These are phyloP conservation scores for Eleusine coracana DNA, from an alignment of 176 grass and related monocot genomes.

Conservation along the genomic window DNA sequence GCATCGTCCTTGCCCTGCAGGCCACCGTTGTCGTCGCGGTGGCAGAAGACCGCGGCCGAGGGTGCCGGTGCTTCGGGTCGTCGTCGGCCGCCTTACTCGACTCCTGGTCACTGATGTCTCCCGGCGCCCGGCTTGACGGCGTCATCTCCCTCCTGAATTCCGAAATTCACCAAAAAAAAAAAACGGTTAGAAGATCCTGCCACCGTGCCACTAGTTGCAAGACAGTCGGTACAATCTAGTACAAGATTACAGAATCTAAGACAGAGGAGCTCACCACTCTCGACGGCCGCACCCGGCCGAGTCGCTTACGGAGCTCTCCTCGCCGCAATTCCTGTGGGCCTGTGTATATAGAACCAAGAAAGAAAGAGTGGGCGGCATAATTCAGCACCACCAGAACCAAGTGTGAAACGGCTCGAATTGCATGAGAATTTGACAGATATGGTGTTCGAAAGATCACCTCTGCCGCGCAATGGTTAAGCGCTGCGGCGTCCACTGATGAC, in stretches of 20 bases:
- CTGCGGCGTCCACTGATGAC: conserved; percentile 3
- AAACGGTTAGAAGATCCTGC: not conserved
- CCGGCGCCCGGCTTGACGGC: conserved; percentile 45
- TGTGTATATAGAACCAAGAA: conserved; percentile 9
- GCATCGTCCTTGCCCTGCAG: conserved; percentile 26
- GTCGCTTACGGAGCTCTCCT: conserved; percentile 52
- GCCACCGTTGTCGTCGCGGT: not conserved
- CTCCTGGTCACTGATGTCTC: conserved; percentile 46
- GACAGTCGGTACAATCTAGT: not conserved
- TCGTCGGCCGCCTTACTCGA: not conserved
- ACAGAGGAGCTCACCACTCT: not conserved
- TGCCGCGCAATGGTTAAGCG: not conserved
- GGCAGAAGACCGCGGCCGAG: not conserved
- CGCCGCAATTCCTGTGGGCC: conserved; percentile 29
- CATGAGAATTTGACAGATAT: conserved; percentile 1
- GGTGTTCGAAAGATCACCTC: conserved; percentile 40
- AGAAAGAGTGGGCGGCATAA: not conserved
- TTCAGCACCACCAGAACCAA: conserved; percentile 5
- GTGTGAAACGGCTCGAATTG: not conserved
- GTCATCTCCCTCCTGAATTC: conserved; percentile 57
- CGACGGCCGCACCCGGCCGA: not conserved
- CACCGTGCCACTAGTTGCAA: not conserved
- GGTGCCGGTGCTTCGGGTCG: not conserved
- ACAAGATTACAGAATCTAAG: not conserved
- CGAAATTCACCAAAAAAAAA: not conserved